Evolutionary conservation across 225 moss, liverwort and hornwort species (phyloP), one percentile per base, ranked within the genome.

Genomic region (Pseudoscleropodium purum): DNA sequence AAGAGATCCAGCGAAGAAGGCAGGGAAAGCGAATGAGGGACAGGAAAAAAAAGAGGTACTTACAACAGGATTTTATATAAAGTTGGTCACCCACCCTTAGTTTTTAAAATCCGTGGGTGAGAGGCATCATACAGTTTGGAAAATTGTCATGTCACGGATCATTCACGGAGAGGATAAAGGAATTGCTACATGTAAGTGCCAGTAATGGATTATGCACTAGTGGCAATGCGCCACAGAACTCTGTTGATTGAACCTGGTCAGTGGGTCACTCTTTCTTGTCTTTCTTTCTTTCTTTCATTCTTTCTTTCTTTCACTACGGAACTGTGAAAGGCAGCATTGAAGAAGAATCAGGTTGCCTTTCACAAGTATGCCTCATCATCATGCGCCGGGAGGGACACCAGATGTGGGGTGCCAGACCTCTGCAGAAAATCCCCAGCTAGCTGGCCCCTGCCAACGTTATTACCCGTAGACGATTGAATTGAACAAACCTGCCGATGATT

Each of bases 181-280:
- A 84, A 78, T 69, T 81, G 84, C 84, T 84, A 84, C 89, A 83
- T 75, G 74, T 88, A 63, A 83, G 74, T 82, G 88, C 63, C 84
- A 84, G 84, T 77, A 89, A 89, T 80, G 89, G 85, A 67, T 78
- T 68, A 51, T 39, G 62, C 83, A 83, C 51, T 43, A 74, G 92
- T 92, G 92, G 92, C 92, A 92, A 92, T 92, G 92, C 45, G 92
- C 92, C 92, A 92, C 90, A 51, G 37, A 81, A 70, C 85, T 79
- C 79, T 83, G 54, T 41, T n/a, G 88, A 83, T 82, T 88, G 88
- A 88, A 83, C 65, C 75, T 39, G 54, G 74, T 84, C 76, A 84
- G 89, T 84, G 62, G 65, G 76, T 83, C 65, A n/a, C 51, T 88
- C 88, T 65, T 51, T 88, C 62, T 84, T 52, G 37, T 67, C 62